Base-by-base conservation (phyloP, 2,329 filamentous ascomycete genomes). In the Tolypocladium guangdongense region DNA sequence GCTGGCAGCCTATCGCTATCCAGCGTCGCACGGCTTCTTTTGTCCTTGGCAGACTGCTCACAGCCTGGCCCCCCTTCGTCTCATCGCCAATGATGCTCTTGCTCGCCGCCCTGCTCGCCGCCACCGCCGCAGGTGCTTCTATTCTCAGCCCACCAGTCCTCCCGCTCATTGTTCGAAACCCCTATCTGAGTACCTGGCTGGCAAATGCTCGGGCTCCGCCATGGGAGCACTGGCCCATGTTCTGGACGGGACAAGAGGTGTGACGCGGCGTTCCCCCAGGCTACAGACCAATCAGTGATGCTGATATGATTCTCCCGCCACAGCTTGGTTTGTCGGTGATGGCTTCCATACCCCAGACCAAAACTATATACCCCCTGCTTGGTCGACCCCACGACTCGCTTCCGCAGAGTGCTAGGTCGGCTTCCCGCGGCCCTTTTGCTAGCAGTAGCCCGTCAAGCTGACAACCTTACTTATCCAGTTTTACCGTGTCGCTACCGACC, bases 151-250 rank as follows among this genome's bases (percentile, higher is more conserved):
- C 80, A 7, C 76, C 78, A 3, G 78, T 81, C 8, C 62, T 83
- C 41, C 80, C 80, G 10, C 67, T 83, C 53, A 71, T 78, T 53
- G 80, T 83, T 30, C 74, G 80, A 43, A 82, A 80, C 59, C 80
- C 80, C 8, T 83, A 83, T 59, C 64, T 83, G 54, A 82, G 78
- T 63, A 75, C 78, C 36, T 83, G 80, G 80, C 65, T 89, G 54
- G 75, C 76, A 49, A 78, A 80, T 67, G 87, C 88, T 41, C 78
- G 90, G 59, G 79, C 86, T 53, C 77, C 78, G 47, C 90, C 90
- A 2, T 95, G 89, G 89, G 78, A 82, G 52, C 80, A 82, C 70
- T 95, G 90, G 90, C 90, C 90, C 27, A 92, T 92, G 67, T 90
- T 91, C 67, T 91, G 84, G 77, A 88, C 85, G 7, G 87, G 87